Evolutionary conservation across 202 grass and related monocot species (phyloP), one percentile per base, ranked within the genome.

Genomic region (Schoenoplectus tabernaemontani): DNA sequence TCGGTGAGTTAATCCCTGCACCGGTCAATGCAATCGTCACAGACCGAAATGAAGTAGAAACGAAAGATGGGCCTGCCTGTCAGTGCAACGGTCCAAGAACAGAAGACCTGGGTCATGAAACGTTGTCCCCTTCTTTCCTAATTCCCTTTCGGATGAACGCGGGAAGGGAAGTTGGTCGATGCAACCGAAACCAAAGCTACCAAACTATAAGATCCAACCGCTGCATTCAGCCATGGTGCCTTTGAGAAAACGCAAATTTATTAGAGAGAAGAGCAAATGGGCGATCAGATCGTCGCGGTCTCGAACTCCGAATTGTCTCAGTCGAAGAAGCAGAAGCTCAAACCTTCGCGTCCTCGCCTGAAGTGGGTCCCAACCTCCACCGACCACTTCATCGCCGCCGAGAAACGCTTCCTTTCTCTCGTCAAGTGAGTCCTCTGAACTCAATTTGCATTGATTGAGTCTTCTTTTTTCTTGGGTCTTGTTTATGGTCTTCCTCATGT

Each of bases 311-410:
- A 59, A 78, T 61, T 36, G 30, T 37, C 47, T 61, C 47, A 58
- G 7, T 82, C 22, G 76, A 71, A 13, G 38, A 79, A 43, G 13
- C 53, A 68, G 28, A 34, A 65, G 64, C 3, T 4, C 46, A 79
- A 71, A 33, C 32, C 19, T 44, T 17, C 81, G 57, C 1, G 3
- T 46, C 81, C 64, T 7, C 66, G 81, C 28, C 46, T 69, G 44
- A 60, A 73, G 30, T 87, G 86, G 86, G 48, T 87, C 34, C 81
- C 86, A 8, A 87, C 86, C 15, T 87, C 81, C 46, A 84, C 81
- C 17, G 76, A 87, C n/a, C 86, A 36, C 76, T 84, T 81, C 43
- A 81, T 87, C 86, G 86, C 44, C 43, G 56, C 86, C 33, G 81
- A 87, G 76, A 87, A 87, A 32, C 86, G 76, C 65, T 81, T 87